phyloP scores from a whole-genome alignment of 192 early-diverging fungal species.

The Hyaloraphidium curvatum region DNA sequence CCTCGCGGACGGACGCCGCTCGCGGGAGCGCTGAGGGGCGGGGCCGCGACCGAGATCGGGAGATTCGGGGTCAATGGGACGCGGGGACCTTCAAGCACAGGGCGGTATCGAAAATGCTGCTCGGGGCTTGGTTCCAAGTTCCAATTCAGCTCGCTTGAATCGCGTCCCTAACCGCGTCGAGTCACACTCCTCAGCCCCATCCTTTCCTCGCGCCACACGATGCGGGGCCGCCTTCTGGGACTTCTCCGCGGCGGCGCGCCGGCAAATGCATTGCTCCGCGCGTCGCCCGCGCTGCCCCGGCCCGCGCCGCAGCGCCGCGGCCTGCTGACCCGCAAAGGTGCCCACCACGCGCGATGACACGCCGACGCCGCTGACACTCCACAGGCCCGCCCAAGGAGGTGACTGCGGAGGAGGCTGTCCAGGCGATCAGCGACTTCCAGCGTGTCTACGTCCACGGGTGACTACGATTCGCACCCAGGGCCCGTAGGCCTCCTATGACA shows the following conservation, averaged over 20 bases:
- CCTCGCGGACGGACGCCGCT: too few species aligned
- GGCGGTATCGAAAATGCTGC: background rate
- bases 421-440: constrained; percentile 10
- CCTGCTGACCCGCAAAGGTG: too few species aligned
- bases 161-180: too few species aligned
- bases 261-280: too few species aligned
- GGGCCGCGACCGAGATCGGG: background rate
- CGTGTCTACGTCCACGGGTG: constrained; percentile 24
- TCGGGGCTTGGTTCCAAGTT: too few species aligned
- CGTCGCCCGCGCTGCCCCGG: too few species aligned
- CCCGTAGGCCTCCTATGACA: background rate
- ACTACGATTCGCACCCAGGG: constrained; percentile 4
- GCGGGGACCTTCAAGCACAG: background rate
- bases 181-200: too few species aligned
- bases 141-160: too few species aligned
- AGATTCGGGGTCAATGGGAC: background rate
- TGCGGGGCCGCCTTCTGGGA: too few species aligned
- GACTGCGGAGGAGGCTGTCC: constrained; percentile 22
- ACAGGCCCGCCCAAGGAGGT: background rate
- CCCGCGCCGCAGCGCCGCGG: too few species aligned
- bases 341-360: background rate
- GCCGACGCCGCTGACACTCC: background rate
- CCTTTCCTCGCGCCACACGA: too few species aligned
- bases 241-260: too few species aligned
- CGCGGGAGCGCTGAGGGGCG: background rate